Evolutionary conservation across 371 early-diverging fungal genomes (phyloP), one percentile per base, ranked within the genome.

Genomic region (Mucor piriformis): DNA sequence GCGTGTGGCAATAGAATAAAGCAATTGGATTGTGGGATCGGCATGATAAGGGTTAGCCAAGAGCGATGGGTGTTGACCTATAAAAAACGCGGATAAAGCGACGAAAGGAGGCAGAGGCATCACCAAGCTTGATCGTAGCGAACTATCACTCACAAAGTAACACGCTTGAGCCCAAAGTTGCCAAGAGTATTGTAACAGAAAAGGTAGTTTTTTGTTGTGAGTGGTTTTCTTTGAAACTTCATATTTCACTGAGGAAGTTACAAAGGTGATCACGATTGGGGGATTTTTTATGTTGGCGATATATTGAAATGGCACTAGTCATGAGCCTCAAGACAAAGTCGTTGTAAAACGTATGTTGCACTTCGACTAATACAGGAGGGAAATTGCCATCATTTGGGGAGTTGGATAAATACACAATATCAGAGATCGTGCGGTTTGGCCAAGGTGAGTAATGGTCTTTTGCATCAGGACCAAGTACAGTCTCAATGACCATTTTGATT

Each of bases 301-400:
- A 15, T 33, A 47, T 49, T n/a, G 32, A 60, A 13, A 60, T 27
- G 6, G 53, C 52, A 25, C 53, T 53, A 34, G 12, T 13, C 15
- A 60, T 24, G 29, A 52, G 53, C n/a, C 61, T 35, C 47, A 35
- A 44, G 32, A 47, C 48, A 21, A 53, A 60, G 2, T 53, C 61
- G 11, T 13, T 3, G 12, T 27, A 47, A 50, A 49, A 47, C n/a
- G 50, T 62, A 51, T 62, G 63, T 32, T 62, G 63, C 15, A 51
- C 46, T 37, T 62, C 57, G 18, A 56, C 51, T 21, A 62, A 15
- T 18, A 62, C 23, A 42, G 51, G 56, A 27, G 50, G 63, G 1
- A 62, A 46, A 50, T 10, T 34, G 2, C 21, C 32, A 42, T 53
- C 43, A 29, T n/a, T n/a, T n/a, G n/a, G n/a, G n/a, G 54, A 10